phyloP scores from a whole-genome alignment of 495 filamentous ascomycete species.

The Aspergillus haitiensis region DNA sequence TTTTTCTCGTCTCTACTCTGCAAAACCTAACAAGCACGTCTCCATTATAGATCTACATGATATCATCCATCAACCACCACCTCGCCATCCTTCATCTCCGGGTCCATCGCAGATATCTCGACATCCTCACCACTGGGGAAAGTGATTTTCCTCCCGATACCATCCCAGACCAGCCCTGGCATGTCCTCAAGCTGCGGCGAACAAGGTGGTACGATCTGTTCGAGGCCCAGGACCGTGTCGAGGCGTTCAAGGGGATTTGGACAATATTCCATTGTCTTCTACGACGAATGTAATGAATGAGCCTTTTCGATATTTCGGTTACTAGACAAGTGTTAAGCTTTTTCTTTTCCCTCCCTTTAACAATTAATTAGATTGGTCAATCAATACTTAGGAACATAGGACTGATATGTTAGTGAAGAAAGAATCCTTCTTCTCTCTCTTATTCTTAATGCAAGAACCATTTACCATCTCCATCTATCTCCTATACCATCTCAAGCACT shows the following conservation, averaged over 20 bases:
- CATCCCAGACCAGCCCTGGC: constrained; percentile 59
- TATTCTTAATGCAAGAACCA: too few relatives aligned
- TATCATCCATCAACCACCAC: constrained; percentile 82
- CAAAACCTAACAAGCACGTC: too few relatives aligned
- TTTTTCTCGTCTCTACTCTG: neutral
- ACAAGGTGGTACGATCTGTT: constrained; percentile 81
- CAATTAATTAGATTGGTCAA: too few relatives aligned
- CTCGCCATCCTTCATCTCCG: constrained; percentile 71
- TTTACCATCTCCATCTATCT: too few relatives aligned
- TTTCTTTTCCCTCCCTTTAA: too few relatives aligned
- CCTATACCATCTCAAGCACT: too few relatives aligned
- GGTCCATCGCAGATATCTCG: constrained; percentile 66
- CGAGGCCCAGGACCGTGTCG: constrained; percentile 61
- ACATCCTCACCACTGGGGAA: constrained; percentile 44
- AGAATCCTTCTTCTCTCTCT: too few relatives aligned
- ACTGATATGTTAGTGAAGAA: too few relatives aligned
- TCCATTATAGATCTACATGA: constrained; percentile 66
- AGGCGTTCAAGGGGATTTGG: constrained; percentile 74
- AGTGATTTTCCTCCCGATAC: constrained; percentile 42
- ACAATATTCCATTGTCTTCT: constrained; percentile 71
- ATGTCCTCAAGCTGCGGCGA: constrained; percentile 62
- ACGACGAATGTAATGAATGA: constrained; percentile 36
- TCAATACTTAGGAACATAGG: too few relatives aligned
- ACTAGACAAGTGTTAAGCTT: neutral
- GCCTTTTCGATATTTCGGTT: neutral